Base-by-base conservation (phyloP, 2,329 filamentous ascomycete species). In the Botrytis porri region DNA sequence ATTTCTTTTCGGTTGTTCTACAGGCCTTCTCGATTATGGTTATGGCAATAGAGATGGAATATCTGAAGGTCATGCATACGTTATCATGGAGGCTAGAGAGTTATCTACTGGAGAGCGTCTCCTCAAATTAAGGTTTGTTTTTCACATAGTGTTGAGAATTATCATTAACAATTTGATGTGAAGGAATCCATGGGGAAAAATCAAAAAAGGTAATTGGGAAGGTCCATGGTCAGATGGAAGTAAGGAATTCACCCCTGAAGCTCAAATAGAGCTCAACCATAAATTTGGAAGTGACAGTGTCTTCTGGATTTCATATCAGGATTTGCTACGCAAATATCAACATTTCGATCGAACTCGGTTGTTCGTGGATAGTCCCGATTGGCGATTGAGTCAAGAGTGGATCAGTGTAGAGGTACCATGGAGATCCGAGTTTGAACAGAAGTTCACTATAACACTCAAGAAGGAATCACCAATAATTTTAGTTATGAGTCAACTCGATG, bases 1-100 rank as follows among this genome's bases (percentile, higher is more conserved):
- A 73, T 97, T 96, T 78, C 83, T 93, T 12, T 93, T 93, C 77
- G 90, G 91, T n/a, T 92, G 90, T 77, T 88, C 86, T 0, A 89
- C 88, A 0, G 91, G 90, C 16, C 83, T 90, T 39, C 85, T 91
- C 71, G 89, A 89, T 61, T 85, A 86, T 45, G 89, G 89, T 2
- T 90, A 89, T 72, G 89, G 89, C 5, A 83, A 87, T 69, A 84
- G 89, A 43, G 85, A 86, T 74, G 88, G 88, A 2, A 89, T 90
- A 67, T 83, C 84, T 4, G 88, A 89, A 76, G 84, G 84, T 0
- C 88, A 90, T 73, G 88, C 88, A 3, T 90, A 90, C 77, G 86
- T 88, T 8, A 83, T 90, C n/a, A 87, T 89, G 84, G 86, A 88
- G 70, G 87, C 88, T 1, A 84, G 86, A 29, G 82, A 84, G 75